Evolutionary conservation across 139 green algal genomes (phyloP), one percentile per base, ranked within the genome.

Genomic region (Chlamydomonas eustigma): DNA sequence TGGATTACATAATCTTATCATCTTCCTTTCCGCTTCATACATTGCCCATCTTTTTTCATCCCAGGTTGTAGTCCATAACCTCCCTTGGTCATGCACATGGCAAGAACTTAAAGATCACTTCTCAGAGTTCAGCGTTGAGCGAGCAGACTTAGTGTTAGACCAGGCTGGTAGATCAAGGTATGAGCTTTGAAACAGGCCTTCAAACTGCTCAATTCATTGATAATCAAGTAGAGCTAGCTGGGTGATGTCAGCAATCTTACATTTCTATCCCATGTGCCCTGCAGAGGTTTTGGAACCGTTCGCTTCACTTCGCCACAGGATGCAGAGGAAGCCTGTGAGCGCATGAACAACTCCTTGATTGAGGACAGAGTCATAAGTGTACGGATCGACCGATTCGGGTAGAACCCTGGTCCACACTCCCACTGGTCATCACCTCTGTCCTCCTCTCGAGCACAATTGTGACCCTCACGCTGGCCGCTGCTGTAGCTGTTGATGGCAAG

Each of bases 51-150:
- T n/a, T n/a, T n/a, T n/a, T n/a, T 18, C 44, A 28, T 18, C 44
- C 12, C 85, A 93, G 90, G 92, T 94, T 25, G 92, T 97, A 25
- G 92, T 97, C 35, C 92, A 97, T 85, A 97, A 97, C 78, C 84
- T 97, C 24, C 92, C 92, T 0, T 97, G 92, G 92, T 87, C 85
- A 38, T 93, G 86, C 87, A 92, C 88, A 1, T 95, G 92, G 91
- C 90, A 96, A 85, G 79, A 93, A 77, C 86, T 97, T 22, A 93
- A 93, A 82, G 92, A 97, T 71, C 78, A 80, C 1, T 97, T 97
- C 82, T 81, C 72, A 58, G 80, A 90, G 64, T 90, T 81, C 75
- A 79, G 80, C 64, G 88, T 96, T 28, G 90, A 95, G 75, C 81
- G 92, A 1, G 90, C 92, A 39, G 92, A 97, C 58, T 87, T 97